Percentiles rank a stretch among this genome's conserved stretches.
phyloP scores from a whole-genome alignment of 2,329 filamentous ascomycete genomes.

The Exophiala phaeomuriformis region DNA sequence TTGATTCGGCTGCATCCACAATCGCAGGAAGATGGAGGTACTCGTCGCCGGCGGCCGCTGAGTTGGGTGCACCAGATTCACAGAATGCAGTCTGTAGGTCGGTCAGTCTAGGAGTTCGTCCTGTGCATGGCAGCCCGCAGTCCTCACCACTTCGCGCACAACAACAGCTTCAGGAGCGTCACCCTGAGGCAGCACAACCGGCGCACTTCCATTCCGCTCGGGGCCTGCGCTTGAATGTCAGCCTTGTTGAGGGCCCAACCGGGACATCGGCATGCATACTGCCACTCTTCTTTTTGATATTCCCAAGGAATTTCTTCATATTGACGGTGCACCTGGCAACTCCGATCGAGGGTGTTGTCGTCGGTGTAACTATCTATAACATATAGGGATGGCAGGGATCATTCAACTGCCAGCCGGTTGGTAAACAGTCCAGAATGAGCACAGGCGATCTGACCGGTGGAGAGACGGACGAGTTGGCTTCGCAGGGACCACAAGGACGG shows the following conservation, averaged over 20 bases:
- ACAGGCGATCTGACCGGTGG: constrained; percentile 3
- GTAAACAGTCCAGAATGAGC: not conserved
- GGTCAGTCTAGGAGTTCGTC: not conserved
- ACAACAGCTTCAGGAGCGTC: constrained; percentile 37
- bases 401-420: not conserved
- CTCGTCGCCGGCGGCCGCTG: constrained; percentile 65
- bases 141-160: constrained; percentile 37
- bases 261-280: constrained; percentile 6
- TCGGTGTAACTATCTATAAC: too few species aligned
- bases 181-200: constrained; percentile 24
- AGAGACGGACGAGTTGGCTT: not conserved
- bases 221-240: constrained; percentile 15
- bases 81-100: constrained; percentile 65
- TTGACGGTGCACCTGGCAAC: not conserved
- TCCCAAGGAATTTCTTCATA: constrained; percentile 24
- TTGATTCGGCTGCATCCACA: constrained; percentile 91
- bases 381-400: not conserved
- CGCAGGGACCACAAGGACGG: not conserved
- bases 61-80: constrained; percentile 55
- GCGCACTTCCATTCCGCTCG: constrained; percentile 11
- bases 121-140: not conserved
- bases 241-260: not conserved
- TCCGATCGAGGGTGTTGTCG: too few species aligned
- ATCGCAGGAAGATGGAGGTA: constrained; percentile 87
- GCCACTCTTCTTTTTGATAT: constrained; percentile 24